Conservation (phyloP, 1,284 basidiomycete species). For the Pisolithus thermaeus region DNA sequence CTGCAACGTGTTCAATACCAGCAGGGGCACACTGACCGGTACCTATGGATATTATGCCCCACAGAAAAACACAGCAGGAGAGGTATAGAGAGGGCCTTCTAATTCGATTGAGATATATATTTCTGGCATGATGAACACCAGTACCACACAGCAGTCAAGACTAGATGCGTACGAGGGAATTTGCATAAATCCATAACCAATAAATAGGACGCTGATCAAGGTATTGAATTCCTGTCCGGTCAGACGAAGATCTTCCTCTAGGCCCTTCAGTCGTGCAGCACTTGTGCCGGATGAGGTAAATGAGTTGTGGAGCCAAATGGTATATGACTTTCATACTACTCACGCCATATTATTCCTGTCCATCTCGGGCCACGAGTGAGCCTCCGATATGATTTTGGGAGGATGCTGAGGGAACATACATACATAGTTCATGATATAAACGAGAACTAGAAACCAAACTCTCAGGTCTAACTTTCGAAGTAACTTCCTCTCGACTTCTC, state of each 20-base stretch:
- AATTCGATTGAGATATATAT: constrained; percentile 67
- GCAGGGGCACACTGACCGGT: constrained; percentile 7
- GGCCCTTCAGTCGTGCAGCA: constrained; percentile 62
- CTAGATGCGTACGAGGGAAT: constrained; percentile 52
- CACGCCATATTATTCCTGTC: constrained; percentile 65
- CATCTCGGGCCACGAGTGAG: constrained; percentile 34
- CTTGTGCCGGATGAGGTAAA: constrained; percentile 25
- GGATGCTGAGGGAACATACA: constrained; percentile 30
- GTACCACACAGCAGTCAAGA: neutral
- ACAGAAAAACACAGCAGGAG: constrained; percentile 62
- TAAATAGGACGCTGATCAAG: constrained; percentile 68
- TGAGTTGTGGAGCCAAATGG: neutral
- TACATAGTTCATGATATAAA: constrained; percentile 67
- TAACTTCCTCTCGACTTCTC: constrained; percentile 44
- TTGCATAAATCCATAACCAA: constrained; percentile 79
- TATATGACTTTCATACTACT: constrained; percentile 2
- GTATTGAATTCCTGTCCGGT: constrained; percentile 65
- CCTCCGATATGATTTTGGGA: neutral
- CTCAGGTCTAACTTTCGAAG: constrained; percentile 57
- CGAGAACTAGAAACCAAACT: constrained; percentile 60
- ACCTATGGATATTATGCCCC: constrained; percentile 42
- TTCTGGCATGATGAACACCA: constrained; percentile 34
- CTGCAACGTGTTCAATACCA: neutral
- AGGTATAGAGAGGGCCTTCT: constrained; percentile 72
- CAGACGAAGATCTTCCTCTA: constrained; percentile 64